Conservation (phyloP, 2,329 filamentous ascomycete genomes). For the Fusarium multiceps region DNA sequence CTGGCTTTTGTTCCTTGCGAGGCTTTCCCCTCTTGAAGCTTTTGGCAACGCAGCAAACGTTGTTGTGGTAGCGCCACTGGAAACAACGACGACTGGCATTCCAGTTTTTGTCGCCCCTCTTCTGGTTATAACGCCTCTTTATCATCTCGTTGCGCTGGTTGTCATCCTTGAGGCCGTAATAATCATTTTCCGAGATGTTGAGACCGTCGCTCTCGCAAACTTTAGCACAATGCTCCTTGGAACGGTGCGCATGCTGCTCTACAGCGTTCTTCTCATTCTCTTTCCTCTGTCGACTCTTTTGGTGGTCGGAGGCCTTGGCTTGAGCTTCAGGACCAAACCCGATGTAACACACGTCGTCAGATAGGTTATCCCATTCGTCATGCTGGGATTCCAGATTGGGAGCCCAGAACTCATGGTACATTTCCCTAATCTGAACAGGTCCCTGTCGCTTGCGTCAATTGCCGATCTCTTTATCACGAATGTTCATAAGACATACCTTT, state of each 20-base stretch:
- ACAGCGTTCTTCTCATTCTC: conserved; percentile 54
- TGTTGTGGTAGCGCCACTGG: conserved; percentile 59
- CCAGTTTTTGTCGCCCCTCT: conserved; percentile 37
- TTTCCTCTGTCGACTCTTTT: conserved; percentile 52
- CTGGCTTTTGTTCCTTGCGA: conserved; percentile 46
- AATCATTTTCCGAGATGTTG: conserved; percentile 51
- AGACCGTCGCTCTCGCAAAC: conserved; percentile 59
- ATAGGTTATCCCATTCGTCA: conserved; percentile 65
- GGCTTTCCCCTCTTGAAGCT: conserved; percentile 59
- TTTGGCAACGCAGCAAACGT: conserved; percentile 56
- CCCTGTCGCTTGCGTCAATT: conserved; percentile 47
- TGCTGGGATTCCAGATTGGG: conserved; percentile 56
- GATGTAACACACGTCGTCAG: conserved; percentile 60
- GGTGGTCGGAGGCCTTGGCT: conserved; percentile 47
- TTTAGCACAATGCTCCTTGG: conserved; percentile 59
- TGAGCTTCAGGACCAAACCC: conserved; percentile 53
- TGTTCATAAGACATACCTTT: conserved; percentile 49
- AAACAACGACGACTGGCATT: conserved; percentile 56
- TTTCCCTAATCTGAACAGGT: conserved; percentile 59
- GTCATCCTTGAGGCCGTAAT: conserved; percentile 45
- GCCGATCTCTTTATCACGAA: conserved; percentile 5
- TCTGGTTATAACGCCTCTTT: conserved; percentile 44
- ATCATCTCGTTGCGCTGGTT: conserved; percentile 46
- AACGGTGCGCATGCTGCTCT: conserved; percentile 59
- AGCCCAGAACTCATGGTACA: conserved; percentile 62